Evolutionary conservation across 2,329 filamentous ascomycete species (phyloP).

Genomic region (Grosmannia huntii): DNA sequence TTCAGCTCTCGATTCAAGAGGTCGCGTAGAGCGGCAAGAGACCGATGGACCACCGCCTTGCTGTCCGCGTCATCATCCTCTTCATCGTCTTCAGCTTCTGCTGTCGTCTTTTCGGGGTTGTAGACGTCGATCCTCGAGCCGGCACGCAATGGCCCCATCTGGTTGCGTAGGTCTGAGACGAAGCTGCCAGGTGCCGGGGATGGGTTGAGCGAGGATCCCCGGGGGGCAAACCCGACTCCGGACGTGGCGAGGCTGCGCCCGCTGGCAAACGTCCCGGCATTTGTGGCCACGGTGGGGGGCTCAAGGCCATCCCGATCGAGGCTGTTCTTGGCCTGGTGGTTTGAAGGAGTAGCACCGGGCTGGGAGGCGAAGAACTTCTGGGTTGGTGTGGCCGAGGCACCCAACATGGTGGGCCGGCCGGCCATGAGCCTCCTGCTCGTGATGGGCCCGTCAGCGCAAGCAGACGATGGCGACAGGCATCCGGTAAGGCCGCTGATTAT

Average conservation of each 20-base stretch:
- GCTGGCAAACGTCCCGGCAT: slow-evolving; percentile 20
- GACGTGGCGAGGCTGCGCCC: slow-evolving; percentile 37
- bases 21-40: slow-evolving; percentile 64
- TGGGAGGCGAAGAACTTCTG: slow-evolving; percentile 38
- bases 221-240: slow-evolving; percentile 49
- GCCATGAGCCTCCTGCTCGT: slow-evolving; percentile 22
- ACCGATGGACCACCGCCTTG: slow-evolving; percentile 48
- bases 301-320: slow-evolving; percentile 43
- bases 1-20: slow-evolving; percentile 90
- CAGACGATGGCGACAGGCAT: slow-evolving; percentile 15
- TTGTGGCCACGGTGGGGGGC: slow-evolving; percentile 25
- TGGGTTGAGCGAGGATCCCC: slow-evolving; percentile 57
- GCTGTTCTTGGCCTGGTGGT: slow-evolving; percentile 26
- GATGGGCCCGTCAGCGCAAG: slow-evolving; percentile 15
- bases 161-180: slow-evolving; percentile 71
- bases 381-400: slow-evolving; percentile 39
- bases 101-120: slow-evolving; percentile 44
- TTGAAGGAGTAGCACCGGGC: slow-evolving; percentile 23
- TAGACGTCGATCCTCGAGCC: slow-evolving; percentile 43
- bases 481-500: not conserved
- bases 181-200: slow-evolving; percentile 72
- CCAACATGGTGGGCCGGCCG: slow-evolving; percentile 32
- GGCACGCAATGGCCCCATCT: slow-evolving; percentile 51
- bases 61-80: slow-evolving; percentile 11
- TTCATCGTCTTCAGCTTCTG: slow-evolving; percentile 14